Conservation (phyloP, 352 stramenopile genomes). For the Sclerospora graminicola region DNA sequence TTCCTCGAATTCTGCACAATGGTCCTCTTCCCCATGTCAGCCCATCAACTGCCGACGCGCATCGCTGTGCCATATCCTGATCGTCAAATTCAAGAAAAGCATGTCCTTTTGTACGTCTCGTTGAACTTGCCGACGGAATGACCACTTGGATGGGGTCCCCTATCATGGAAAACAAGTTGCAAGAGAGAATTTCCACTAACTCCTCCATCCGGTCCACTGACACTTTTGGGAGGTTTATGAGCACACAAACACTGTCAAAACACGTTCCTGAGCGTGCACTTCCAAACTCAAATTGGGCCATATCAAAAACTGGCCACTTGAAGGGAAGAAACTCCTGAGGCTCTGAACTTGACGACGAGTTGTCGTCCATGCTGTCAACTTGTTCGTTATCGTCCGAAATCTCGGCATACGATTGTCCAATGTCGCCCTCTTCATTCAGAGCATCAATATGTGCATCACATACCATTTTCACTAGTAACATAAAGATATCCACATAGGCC, state of each 20-base stretch:
- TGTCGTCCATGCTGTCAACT: neutral
- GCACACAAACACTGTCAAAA: constrained; percentile 74
- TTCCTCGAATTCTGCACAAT: constrained; percentile 54
- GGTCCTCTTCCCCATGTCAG: constrained; percentile 56
- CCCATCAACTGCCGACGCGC: constrained; percentile 50
- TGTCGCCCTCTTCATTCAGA: constrained; percentile 8
- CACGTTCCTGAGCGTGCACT: constrained; percentile 66
- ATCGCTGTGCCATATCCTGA: constrained; percentile 40
- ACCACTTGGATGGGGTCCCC: constrained; percentile 77
- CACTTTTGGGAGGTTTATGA: constrained; percentile 78
- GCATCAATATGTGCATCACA: constrained; percentile 57
- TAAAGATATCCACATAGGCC: constrained; percentile 80
- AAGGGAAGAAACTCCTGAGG: constrained; percentile 32
- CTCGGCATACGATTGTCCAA: neutral
- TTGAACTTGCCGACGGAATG: constrained; percentile 51
- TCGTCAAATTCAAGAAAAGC: constrained; percentile 82
- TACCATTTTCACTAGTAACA: constrained; percentile 63
- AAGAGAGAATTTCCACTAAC: constrained; percentile 64
- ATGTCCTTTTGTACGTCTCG: constrained; percentile 58
- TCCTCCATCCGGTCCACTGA: constrained; percentile 60
- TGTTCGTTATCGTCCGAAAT: neutral
- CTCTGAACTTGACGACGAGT: constrained; percentile 6
- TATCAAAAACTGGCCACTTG: constrained; percentile 84
- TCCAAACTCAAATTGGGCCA: constrained; percentile 83
- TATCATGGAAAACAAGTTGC: constrained; percentile 70